Evolutionary conservation across 2,329 filamentous ascomycete species (phyloP), one percentile per base, ranked within the genome.

Genomic region (Verticillium zaregamsianum): DNA sequence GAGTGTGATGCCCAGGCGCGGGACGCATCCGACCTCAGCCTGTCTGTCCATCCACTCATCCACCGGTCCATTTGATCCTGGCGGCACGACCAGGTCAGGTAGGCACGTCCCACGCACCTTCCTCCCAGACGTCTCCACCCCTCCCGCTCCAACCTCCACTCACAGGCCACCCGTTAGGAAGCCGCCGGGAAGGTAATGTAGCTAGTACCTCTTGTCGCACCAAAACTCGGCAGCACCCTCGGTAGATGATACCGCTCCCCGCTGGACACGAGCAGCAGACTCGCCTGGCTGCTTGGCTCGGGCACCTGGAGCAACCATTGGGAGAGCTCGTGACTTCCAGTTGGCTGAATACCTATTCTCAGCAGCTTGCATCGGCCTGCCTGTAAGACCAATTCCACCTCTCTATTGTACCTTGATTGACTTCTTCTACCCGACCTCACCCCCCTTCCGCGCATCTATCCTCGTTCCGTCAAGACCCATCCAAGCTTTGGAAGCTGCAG

Each of bases 401-500:
- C 59, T 58, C 52, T 54, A 58, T 55, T 39, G 20, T 58, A 20
- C 40, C 52, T 45, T 25, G 54, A 49, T 39, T 37, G 56, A 57
- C 54, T 33, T 58, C 45, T 32, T 23, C 31, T 37, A 57, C 58
- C 60, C 60, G 60, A 59, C 58, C 33, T 56, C 55, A 23, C 61
- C 23, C 15, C 28, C 23, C 2, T 9, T 20, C 11, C 5, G 37
- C 35, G 55, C 15, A 45, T 40, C 14, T 23, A 20, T 52, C 12
- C 45, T 52, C 23, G 9, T 20, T 12, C 39, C 40, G 59, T 57
- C 31, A 49, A 49, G 35, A 52, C 23, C 45, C 20, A n/a, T 45
- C 20, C 45, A 5, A 52, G 20, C 45, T 52, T 12, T 11, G n/a
- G 45, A 52, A 52, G n/a, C 45, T 52, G 20, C 20, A 52, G 9